Conservation (phyloP, 495 filamentous ascomycete species). For the Neurospora sp. region DNA sequence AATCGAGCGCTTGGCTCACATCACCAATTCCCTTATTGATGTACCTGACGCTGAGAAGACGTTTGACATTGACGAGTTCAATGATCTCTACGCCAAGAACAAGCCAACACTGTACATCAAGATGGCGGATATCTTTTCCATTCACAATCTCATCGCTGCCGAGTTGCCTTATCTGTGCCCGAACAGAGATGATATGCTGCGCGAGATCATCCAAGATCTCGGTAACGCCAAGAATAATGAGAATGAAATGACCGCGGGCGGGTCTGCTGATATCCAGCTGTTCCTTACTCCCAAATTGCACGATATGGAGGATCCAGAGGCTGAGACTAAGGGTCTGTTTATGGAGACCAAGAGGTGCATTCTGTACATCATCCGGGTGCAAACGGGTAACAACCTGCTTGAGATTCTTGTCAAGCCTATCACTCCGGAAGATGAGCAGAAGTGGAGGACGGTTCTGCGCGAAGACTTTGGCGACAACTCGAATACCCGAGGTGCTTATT, state of each 20-base stretch:
- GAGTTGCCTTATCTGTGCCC: constrained; percentile 70
- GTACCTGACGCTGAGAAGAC: constrained; percentile 79
- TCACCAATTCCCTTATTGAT: constrained; percentile 63
- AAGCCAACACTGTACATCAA: constrained; percentile 98
- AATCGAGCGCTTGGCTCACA: constrained; percentile 66
- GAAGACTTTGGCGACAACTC: constrained; percentile 68
- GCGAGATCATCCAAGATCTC: constrained; percentile 84
- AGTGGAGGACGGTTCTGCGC: constrained; percentile 73
- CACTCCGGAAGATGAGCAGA: constrained; percentile 72
- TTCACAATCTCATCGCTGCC: constrained; percentile 76
- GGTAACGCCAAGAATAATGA: constrained; percentile 94
- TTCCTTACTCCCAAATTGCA: constrained; percentile 87
- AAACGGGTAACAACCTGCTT: constrained; percentile 83
- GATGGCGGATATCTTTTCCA: constrained; percentile 93
- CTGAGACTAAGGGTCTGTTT: constrained; percentile 80
- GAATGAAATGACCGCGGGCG: constrained; percentile 77
- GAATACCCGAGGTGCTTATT: constrained; percentile 72
- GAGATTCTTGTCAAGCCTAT: constrained; percentile 92
- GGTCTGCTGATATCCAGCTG: constrained; percentile 82
- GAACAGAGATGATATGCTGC: constrained; percentile 74
- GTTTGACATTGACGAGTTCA: constrained; percentile 98
- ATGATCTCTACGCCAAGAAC: constrained; percentile 89
- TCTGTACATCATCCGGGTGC: constrained; percentile 94
- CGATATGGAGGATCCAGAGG: constrained; percentile 86
- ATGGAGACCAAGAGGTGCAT: constrained; percentile 98